These are phyloP conservation scores for Turritis glabra DNA, from an alignment of 345 rosid genomes.

Conservation along the genomic window DNA sequence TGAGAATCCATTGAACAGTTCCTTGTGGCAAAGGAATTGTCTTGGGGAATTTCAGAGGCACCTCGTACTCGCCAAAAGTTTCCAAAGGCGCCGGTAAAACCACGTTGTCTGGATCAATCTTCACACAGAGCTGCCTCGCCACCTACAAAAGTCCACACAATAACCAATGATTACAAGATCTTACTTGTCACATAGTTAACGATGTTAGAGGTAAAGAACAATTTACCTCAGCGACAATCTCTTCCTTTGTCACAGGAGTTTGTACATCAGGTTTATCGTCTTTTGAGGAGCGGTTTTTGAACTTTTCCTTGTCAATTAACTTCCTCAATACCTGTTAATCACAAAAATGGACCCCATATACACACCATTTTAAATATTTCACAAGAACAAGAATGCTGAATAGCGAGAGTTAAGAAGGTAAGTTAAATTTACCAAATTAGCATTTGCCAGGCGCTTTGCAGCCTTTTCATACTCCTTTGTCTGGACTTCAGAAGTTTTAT, in stretches of 20 bases:
- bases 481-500: slow-evolving; percentile 49
- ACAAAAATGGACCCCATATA: background rate
- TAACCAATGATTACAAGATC: background rate
- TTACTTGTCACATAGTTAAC: background rate
- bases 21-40: slow-evolving; percentile 84
- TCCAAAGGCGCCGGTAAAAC: slow-evolving; percentile 61
- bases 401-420: background rate
- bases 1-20: slow-evolving; percentile 74
- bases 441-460: slow-evolving; percentile 66
- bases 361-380: background rate
- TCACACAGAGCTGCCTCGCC: slow-evolving; percentile 78
- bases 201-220: background rate
- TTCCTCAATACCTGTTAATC: slow-evolving; percentile 58
- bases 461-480: slow-evolving; percentile 74
- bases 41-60: slow-evolving; percentile 75
- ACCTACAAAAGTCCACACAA: slow-evolving; percentile 45
- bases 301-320: slow-evolving; percentile 58
- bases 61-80: slow-evolving; percentile 72
- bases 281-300: slow-evolving; percentile 64
- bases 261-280: slow-evolving; percentile 73
- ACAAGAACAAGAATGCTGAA: slow-evolving; percentile 6
- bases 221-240: slow-evolving; percentile 71
- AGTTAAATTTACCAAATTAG: slow-evolving; percentile 52
- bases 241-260: slow-evolving; percentile 71
- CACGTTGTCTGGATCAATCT: slow-evolving; percentile 71